Evolutionary conservation across 768 basidiomycete species (phyloP).

Genomic region (Hirschioporus abietinus): DNA sequence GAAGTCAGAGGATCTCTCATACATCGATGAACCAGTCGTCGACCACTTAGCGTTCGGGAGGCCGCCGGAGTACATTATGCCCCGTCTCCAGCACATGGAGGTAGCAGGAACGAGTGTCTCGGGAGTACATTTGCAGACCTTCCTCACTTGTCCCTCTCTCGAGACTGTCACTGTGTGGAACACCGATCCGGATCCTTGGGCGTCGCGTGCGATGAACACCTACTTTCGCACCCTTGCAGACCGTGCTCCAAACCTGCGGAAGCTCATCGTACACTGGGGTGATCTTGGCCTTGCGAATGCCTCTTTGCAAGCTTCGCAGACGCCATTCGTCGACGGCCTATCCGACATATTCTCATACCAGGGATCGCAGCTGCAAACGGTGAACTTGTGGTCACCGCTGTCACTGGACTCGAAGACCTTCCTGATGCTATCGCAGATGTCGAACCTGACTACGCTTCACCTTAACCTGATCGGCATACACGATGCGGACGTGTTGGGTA

Average conservation of each 20-base stretch:
- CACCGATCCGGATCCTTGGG: neutral
- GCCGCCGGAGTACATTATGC: neutral
- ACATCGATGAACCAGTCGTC: conserved; percentile 3
- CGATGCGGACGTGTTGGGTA: conserved; percentile 7
- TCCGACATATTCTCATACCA: neutral
- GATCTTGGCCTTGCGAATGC: neutral
- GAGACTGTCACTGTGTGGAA: conserved; percentile 2
- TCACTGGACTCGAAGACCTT: neutral
- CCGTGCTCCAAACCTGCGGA: neutral
- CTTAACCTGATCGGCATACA: conserved; percentile 3
- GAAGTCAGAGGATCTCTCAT: conserved; percentile 2
- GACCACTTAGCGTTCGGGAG: conserved; percentile 2
- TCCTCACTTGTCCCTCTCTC: neutral
- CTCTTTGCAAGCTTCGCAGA: neutral
- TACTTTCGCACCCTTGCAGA: conserved; percentile 3
- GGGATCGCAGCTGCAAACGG: neutral
- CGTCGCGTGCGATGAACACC: conserved; percentile 2
- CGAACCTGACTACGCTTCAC: neutral
- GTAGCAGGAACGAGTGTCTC: conserved; percentile 4
- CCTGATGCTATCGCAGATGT: neutral
- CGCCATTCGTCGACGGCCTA: neutral
- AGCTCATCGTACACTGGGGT: conserved; percentile 1
- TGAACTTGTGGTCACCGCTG: neutral
- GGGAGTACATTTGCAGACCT: conserved; percentile 2
- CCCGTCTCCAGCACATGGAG: neutral